These are phyloP conservation scores for Tuber borchii DNA, from an alignment of 495 filamentous ascomycete genomes.

Conservation along the genomic window DNA sequence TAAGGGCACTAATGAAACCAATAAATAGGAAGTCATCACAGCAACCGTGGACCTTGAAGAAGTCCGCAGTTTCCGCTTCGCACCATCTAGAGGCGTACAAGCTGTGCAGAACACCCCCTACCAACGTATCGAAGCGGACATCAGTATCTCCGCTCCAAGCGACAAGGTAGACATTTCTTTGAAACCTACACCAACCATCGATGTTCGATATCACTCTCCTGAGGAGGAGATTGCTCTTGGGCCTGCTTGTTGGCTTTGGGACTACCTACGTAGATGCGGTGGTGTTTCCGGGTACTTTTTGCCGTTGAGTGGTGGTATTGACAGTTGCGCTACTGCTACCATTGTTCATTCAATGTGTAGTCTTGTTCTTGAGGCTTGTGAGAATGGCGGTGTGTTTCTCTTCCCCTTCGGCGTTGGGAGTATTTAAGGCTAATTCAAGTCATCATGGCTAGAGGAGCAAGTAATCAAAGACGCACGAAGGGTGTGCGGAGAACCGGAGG, in stretches of 20 bases:
- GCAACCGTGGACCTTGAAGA: slow-evolving; percentile 78
- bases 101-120: slow-evolving; percentile 45
- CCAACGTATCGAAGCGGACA: slow-evolving; percentile 46
- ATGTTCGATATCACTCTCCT: slow-evolving; percentile 51
- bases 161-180: slow-evolving; percentile 43
- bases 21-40: slow-evolving; percentile 61
- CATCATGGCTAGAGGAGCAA: slow-evolving; percentile 46
- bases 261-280: slow-evolving; percentile 65
- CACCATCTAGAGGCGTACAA: slow-evolving; percentile 54
- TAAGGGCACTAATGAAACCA: slow-evolving; percentile 7
- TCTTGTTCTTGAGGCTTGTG: slow-evolving; percentile 60
- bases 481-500: slow-evolving; percentile 53
- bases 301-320: slow-evolving; percentile 66
- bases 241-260: slow-evolving; percentile 63
- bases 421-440: slow-evolving; percentile 2
- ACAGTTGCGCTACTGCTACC: slow-evolving; percentile 55
- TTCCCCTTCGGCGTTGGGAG: too few relatives aligned
- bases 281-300: slow-evolving; percentile 54
- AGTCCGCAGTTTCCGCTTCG: slow-evolving; percentile 53
- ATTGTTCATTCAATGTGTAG: slow-evolving; percentile 77
- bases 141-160: slow-evolving; percentile 42
- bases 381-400: slow-evolving; percentile 48
- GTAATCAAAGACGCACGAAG: slow-evolving; percentile 64
- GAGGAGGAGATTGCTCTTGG: slow-evolving; percentile 59
- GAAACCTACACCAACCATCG: slow-evolving; percentile 45